Evolutionary conservation across 2,329 filamentous ascomycete species (phyloP).

Genomic region (Coccinonectria pachysandricola): DNA sequence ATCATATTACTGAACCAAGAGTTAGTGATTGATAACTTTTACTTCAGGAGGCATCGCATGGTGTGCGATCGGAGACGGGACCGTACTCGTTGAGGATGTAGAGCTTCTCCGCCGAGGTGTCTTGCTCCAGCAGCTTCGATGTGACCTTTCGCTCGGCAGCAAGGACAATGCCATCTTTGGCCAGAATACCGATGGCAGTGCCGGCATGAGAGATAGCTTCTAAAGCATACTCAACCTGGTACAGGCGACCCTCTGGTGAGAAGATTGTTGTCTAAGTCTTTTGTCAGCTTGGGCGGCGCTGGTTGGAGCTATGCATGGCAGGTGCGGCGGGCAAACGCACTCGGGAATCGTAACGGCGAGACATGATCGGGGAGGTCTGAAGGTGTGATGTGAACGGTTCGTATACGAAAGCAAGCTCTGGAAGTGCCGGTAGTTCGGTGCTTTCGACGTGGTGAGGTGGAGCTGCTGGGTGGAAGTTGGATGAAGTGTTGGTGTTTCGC

Average conservation of each 20-base stretch:
- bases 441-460: conserved; percentile 3
- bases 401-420: too few relatives aligned
- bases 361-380: conserved; percentile 51
- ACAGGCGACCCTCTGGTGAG: conserved; percentile 94
- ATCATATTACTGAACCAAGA: conserved; percentile 99
- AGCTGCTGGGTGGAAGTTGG: conserved; percentile 6
- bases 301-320: conserved; percentile 6
- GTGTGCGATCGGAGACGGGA: too few relatives aligned
- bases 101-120: conserved; percentile 98
- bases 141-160: conserved; percentile 98
- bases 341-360: conserved; percentile 93
- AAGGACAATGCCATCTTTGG: conserved; percentile 95
- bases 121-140: conserved; percentile 97
- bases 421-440: conserved; percentile 5
- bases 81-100: conserved; percentile 96
- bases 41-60: too few relatives aligned
- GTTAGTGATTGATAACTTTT: too few relatives aligned
- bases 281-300: conserved; percentile 12
- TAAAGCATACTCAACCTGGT: conserved; percentile 98
- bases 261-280: conserved; percentile 89
- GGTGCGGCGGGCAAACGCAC: conserved; percentile 43
- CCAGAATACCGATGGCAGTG: conserved; percentile 91
- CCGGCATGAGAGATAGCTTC: conserved; percentile 98
- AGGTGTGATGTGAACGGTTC: too few relatives aligned
- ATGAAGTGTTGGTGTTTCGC: conserved; percentile 10